phyloP scores from a whole-genome alignment of 768 basidiomycete genomes.

The Rhodotorula kratochvilovae region DNA sequence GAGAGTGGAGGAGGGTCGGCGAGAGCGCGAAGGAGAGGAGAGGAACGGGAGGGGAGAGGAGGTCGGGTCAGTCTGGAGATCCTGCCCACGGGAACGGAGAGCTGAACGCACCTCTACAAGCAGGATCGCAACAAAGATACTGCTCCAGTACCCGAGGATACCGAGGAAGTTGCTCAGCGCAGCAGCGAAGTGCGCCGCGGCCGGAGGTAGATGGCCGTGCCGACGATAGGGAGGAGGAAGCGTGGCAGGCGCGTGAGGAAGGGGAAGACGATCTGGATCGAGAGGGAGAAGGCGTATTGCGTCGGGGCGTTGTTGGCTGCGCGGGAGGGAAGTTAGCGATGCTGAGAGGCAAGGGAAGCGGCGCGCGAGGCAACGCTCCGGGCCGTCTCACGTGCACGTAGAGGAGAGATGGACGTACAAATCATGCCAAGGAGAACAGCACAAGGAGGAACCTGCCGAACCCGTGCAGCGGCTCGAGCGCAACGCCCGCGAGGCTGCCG shows the following conservation, averaged over 20 bases:
- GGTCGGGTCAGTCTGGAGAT: too few species aligned
- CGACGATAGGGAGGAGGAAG: constrained; percentile 64
- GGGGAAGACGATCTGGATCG: constrained; percentile 66
- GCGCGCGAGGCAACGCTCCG: constrained; percentile 46
- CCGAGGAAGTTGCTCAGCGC: constrained; percentile 65
- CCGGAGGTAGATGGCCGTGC: constrained; percentile 61
- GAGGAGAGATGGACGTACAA: constrained; percentile 40
- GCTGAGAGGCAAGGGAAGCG: constrained; percentile 56
- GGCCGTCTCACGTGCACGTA: too few species aligned
- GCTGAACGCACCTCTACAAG: constrained; percentile 46
- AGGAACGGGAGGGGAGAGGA: not conserved
- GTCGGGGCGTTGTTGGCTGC: constrained; percentile 75
- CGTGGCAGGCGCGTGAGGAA: constrained; percentile 59
- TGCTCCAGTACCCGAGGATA: constrained; percentile 60
- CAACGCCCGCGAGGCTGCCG: constrained; percentile 52
- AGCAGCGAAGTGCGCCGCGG: constrained; percentile 57
- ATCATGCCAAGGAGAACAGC: constrained; percentile 70
- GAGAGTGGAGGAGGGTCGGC: not conserved
- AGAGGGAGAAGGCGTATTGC: constrained; percentile 73
- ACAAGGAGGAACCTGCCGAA: constrained; percentile 58
- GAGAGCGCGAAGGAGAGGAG: not conserved
- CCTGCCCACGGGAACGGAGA: too few species aligned
- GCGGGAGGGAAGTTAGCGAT: constrained; percentile 51
- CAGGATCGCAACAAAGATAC: constrained; percentile 53
- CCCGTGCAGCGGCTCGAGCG: constrained; percentile 49